Base-by-base conservation (phyloP, 2,329 filamentous ascomycete genomes). In the Ophidiomyces ophidiicola region DNA sequence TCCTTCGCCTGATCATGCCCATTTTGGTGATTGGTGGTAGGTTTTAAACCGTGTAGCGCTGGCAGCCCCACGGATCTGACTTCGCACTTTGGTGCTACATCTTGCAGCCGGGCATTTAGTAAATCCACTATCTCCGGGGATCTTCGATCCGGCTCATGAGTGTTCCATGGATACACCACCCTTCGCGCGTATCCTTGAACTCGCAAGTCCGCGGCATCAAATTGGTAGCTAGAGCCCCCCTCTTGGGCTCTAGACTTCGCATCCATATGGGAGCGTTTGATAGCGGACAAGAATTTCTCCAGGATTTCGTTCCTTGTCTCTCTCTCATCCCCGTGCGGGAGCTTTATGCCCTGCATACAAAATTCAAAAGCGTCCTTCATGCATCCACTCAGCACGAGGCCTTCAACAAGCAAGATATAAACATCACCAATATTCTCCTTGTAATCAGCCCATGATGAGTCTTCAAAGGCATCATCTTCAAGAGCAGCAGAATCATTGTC, bases 1-100 rank as follows among this genome's bases (percentile, higher is more conserved):
- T 46, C 39, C 19, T 45, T 24, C 28, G 50, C 39, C 3, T 33
- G 37, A 6, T 45, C 32, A 12, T 12, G 12, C 7, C 17, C 18
- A 3, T n/a, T 17, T 10, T 45, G 39, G 18, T 35, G 42, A 31
- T 43, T 17, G 23, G 37, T 47, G 19, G 44, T 35, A 25, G 45
- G 42, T 17, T 40, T 44, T 17, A 50, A 46, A 17, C 50, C 67
- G 7, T 78, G 65, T 17, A 96, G 63, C 0, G 82, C 66, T 1
- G 88, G 90, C 3, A 98, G 64, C 21, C 79, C 72, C 0, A 85
- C 77, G 2, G 80, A 78, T 42, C 76, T 73, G 20, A 93, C 82
- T 46, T 83, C 82, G 44, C 88, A 82, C 53, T 85, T 88, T 1
- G 85, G 81, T 1, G 86, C 85, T 40, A 85, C 76, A 2, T 63